These are phyloP conservation scores for Oidiodendron maius DNA, from an alignment of 495 filamentous ascomycete genomes.

Conservation along the genomic window DNA sequence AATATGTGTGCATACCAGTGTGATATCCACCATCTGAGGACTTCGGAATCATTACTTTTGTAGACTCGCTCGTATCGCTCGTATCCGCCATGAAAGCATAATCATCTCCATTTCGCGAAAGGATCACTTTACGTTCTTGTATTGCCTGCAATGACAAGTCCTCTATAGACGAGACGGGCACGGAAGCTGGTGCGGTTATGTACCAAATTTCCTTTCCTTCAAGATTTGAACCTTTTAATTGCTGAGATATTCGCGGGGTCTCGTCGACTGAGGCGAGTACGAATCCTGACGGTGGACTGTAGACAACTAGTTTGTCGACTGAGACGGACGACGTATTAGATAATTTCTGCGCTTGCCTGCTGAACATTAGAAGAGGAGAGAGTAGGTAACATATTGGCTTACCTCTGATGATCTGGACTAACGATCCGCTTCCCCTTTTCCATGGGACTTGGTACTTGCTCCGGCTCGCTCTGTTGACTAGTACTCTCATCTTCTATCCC, in stretches of 20 bases:
- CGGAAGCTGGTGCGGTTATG: slow-evolving; percentile 41
- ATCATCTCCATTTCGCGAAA: slow-evolving; percentile 31
- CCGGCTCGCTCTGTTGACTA: slow-evolving; percentile 14
- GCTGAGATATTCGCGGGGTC: not conserved
- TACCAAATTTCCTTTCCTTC: slow-evolving; percentile 50
- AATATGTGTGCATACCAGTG: slow-evolving; percentile 28
- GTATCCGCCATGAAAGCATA: slow-evolving; percentile 41
- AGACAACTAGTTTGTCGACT: slow-evolving; percentile 19
- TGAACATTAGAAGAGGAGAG: slow-evolving; percentile 1
- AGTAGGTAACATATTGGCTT: slow-evolving; percentile 1
- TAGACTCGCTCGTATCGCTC: slow-evolving; percentile 2
- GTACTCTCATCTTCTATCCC: slow-evolving; percentile 18
- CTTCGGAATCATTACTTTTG: slow-evolving; percentile 20
- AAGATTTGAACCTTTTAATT: slow-evolving; percentile 23
- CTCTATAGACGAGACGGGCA: slow-evolving; percentile 36
- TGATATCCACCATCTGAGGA: slow-evolving; percentile 29
- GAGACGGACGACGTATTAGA: slow-evolving; percentile 5
- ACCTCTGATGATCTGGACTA: slow-evolving; percentile 14
- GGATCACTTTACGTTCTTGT: slow-evolving; percentile 24
- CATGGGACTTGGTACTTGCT: slow-evolving; percentile 7
- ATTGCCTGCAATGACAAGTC: slow-evolving; percentile 31
- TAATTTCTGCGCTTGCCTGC: slow-evolving; percentile 1
- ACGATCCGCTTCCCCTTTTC: not conserved
- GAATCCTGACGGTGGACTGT: slow-evolving; percentile 36
- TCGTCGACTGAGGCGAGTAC: slow-evolving; percentile 13